Evolutionary conservation across 1,284 basidiomycete genomes (phyloP).

Genomic region (Trichosporon coremiiforme): DNA sequence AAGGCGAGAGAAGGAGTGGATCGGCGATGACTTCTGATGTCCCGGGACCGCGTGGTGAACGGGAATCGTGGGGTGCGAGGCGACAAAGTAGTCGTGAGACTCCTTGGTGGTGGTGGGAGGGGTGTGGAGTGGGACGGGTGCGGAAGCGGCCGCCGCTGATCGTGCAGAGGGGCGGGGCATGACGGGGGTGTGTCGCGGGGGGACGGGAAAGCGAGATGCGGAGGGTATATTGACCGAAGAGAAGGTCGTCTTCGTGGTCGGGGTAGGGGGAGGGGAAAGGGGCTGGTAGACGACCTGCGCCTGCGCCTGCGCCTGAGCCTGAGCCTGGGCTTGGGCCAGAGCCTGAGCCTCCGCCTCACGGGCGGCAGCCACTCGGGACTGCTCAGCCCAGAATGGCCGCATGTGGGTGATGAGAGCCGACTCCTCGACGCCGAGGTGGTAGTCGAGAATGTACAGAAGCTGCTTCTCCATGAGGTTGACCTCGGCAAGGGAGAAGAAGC

Average conservation of each 20-base stretch:
- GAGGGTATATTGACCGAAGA: constrained; percentile 24
- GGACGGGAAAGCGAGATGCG: constrained; percentile 24
- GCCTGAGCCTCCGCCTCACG: constrained; percentile 15
- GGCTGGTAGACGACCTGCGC: constrained; percentile 18
- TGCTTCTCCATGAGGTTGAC: constrained; percentile 97
- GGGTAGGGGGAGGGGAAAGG: constrained; percentile 28
- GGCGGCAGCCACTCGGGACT: constrained; percentile 28
- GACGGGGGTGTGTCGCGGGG: constrained; percentile 22
- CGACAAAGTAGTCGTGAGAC: constrained; percentile 27
- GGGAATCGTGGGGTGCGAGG: constrained; percentile 15
- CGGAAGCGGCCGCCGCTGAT: neutral
- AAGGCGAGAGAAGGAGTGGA: constrained; percentile 24
- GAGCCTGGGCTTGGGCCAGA: neutral
- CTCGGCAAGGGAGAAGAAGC: constrained; percentile 65
- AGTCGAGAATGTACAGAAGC: constrained; percentile 82
- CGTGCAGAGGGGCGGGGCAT: constrained; percentile 12
- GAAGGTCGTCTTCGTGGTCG: constrained; percentile 23
- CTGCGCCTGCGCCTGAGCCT: constrained; percentile 16
- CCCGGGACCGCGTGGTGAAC: neutral
- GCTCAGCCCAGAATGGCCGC: constrained; percentile 30
- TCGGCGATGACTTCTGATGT: constrained; percentile 22
- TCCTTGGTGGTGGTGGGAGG: constrained; percentile 21
- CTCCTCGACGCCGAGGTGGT: constrained; percentile 83
- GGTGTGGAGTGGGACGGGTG: constrained; percentile 21
- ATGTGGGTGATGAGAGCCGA: constrained; percentile 27